phyloP scores from a whole-genome alignment of 1,139 yeast genomes.

The Arxiozyma slooffiae region DNA sequence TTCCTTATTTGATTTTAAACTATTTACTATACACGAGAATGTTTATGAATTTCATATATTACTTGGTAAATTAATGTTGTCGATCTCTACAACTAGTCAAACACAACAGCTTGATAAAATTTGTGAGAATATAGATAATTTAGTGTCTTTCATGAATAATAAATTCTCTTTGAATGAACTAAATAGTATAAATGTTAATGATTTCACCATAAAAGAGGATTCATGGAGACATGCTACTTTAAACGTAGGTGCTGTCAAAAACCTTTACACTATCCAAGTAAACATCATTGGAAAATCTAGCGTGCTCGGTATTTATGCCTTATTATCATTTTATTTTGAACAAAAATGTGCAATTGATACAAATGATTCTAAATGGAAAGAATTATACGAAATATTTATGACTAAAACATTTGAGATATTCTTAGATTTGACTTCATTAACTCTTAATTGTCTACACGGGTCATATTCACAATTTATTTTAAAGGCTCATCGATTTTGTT shows the following conservation, averaged over 20 bases:
- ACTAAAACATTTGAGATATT: constrained; percentile 6
- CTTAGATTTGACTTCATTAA: constrained; percentile 5
- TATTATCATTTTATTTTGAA: constrained; percentile 13
- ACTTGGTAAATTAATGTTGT: constrained; percentile 8
- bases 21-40: constrained; percentile 11
- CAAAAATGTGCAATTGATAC: constrained; percentile 6
- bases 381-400: constrained; percentile 9
- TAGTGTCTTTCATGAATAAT: constrained; percentile 6
- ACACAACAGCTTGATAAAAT: constrained; percentile 7
- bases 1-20: constrained; percentile 6
- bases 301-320: constrained; percentile 7
- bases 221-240: constrained; percentile 10
- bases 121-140: constrained; percentile 8
- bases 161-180: constrained; percentile 7
- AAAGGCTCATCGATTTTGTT: constrained; percentile 7
- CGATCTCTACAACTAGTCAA: constrained; percentile 3
- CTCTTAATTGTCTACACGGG: constrained; percentile 8
- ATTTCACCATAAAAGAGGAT: constrained; percentile 3
- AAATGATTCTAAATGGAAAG: constrained; percentile 2
- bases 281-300: constrained; percentile 10
- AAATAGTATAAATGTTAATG: background rate
- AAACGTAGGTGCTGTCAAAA: constrained; percentile 7
- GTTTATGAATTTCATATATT: constrained; percentile 14
- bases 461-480: constrained; percentile 4
- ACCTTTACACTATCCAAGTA: constrained; percentile 8